Conservation (phyloP, 176 grass and related monocot genomes). For the Poa annua region DNA sequence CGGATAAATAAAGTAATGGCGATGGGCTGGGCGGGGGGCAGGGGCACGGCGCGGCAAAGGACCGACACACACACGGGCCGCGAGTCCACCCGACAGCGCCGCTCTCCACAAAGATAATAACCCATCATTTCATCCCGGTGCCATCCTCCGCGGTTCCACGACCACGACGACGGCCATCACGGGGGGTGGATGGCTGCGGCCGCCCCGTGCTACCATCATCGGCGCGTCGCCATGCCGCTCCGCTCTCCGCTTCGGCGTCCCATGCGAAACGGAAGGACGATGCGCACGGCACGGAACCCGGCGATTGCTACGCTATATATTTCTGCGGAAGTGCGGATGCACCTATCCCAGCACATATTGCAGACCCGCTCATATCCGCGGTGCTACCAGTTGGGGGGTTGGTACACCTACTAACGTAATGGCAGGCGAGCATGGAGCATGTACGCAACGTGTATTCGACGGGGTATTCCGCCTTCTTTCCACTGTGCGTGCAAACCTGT, state of each 20-base stretch:
- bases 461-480: neutral
- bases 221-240: neutral
- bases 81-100: slow-evolving; percentile 38
- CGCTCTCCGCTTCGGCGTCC: neutral
- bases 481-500: neutral
- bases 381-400: no score
- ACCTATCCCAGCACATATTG: no score
- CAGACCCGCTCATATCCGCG: no score
- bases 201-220: neutral
- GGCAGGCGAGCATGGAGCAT: neutral
- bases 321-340: neutral
- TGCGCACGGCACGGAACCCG: no score
- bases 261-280: no score
- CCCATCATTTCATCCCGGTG: neutral
- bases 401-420: neutral
- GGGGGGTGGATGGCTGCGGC: no score
- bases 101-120: neutral
- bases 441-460: neutral
- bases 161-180: neutral
- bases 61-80: slow-evolving; percentile 31
- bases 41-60: neutral
- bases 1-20: neutral
- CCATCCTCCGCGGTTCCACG: slow-evolving; percentile 26
- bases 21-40: neutral
- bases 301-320: neutral